phyloP scores from a whole-genome alignment of 495 filamentous ascomycete species.

The Lichina pygmaea region DNA sequence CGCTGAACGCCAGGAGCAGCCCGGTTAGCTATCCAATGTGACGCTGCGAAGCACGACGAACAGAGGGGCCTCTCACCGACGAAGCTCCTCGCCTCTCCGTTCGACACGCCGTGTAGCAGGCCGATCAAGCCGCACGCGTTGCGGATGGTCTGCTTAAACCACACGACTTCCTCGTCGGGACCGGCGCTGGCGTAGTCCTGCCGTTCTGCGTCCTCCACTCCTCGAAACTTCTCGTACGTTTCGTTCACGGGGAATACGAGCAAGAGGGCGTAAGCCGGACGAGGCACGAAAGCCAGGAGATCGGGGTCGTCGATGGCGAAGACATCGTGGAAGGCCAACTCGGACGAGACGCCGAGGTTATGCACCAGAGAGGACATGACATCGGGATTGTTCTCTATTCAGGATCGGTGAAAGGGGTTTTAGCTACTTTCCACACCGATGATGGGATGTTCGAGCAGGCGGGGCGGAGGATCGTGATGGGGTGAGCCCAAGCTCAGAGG shows the following conservation, averaged over 20 bases:
- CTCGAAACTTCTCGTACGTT: constrained; percentile 18
- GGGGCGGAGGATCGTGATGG: background rate
- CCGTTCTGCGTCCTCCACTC: constrained; percentile 8
- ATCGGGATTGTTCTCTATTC: constrained; percentile 34
- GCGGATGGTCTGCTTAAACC: constrained; percentile 38
- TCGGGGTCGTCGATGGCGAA: constrained; percentile 25
- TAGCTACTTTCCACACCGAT: background rate
- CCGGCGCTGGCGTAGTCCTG: constrained; percentile 22
- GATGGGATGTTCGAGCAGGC: background rate
- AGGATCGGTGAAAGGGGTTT: background rate
- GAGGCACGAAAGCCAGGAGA: constrained; percentile 25
- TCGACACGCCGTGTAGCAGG: constrained; percentile 28
- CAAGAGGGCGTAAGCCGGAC: constrained; percentile 29
- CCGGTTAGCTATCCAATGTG: background rate
- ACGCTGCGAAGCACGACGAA: background rate
- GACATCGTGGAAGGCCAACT: constrained; percentile 31
- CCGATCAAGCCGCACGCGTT: constrained; percentile 40
- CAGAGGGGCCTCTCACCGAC: constrained; percentile 14
- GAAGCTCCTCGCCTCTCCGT: constrained; percentile 19
- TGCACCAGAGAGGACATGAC: constrained; percentile 24
- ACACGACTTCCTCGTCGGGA: constrained; percentile 24
- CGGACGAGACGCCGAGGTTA: constrained; percentile 23
- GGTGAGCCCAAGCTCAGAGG: background rate
- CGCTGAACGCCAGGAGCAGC: background rate
- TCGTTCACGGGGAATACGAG: constrained; percentile 23